Base-by-base conservation (phyloP, 208 protist species). In the Trypanosoma rangeli region DNA sequence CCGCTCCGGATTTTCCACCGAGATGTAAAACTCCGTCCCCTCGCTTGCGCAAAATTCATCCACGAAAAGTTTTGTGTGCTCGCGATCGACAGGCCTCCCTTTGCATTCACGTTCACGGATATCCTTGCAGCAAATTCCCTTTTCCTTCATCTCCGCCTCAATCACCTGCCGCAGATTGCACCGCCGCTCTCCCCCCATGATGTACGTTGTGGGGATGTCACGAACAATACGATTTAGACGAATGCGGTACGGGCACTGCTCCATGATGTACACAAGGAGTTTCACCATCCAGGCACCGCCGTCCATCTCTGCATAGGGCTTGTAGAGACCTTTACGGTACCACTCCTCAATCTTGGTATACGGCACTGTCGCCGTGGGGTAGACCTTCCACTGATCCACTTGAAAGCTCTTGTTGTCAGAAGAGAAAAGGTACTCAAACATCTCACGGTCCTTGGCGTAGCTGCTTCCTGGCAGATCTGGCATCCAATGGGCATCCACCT, bases 401-500 rank as follows among this genome's bases (percentile, higher is more conserved):
- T 99, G 93, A 69, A 99, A 99, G 22, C 68, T 81, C 60, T 98
- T 96, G 67, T 97, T 95, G 24, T 96, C 88, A 9, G 24, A 3
- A 1, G 86, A 92, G 62, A 94, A 85, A 44, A 96, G 85, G 58
- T 74, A 85, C 62, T 95, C 72, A 70, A 99, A 99, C 65, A 98
- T 90, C 65, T 94, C 89, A 26, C 96, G 76, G 79, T 99, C 98
- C 64, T 98, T 87, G 59, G 97, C 94, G 62, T 97, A 91, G 58
- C 87, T 97, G 70, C 97, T 98, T 64, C 98, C 97, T 8, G 98
- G 98, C 24, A 99, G 82, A 87, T 99, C 98, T 1, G 99, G 99
- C 99, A 99, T 99, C 96, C 99, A 99, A 78, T 99, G 99, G 0
- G 97, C 93, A 54, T 99, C 97, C 9, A 99, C 95, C 82, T 99